A percentile compares a stretch with the other conserved stretches of the same genome.
phyloP scores from a whole-genome alignment of 2,329 filamentous ascomycete species.

The Fonsecaea pugnacius region DNA sequence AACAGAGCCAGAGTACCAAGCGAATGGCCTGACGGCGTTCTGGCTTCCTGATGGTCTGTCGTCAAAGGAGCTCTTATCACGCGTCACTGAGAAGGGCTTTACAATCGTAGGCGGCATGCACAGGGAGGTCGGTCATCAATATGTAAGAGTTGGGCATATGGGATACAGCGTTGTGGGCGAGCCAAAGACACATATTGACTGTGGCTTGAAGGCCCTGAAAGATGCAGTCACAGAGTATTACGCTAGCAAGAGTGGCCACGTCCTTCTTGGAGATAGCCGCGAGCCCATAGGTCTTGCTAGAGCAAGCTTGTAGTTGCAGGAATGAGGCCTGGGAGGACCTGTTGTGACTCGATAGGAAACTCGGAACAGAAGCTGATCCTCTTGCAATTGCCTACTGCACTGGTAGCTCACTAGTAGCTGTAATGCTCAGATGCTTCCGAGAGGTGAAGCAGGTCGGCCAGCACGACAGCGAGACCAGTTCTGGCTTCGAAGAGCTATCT shows the following conservation, averaged over 20 bases:
- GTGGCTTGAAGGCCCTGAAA: slow-evolving; percentile 76
- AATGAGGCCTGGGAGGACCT: neutral
- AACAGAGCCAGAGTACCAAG: slow-evolving; percentile 81
- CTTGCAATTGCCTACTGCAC: no score
- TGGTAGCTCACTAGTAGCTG: no score
- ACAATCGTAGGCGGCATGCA: slow-evolving; percentile 94
- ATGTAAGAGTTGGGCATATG: slow-evolving; percentile 97
- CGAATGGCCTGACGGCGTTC: slow-evolving; percentile 96
- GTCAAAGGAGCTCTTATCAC: slow-evolving; percentile 80
- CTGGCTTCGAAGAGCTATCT: no score
- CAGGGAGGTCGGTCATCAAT: slow-evolving; percentile 90
- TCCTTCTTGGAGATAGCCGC: neutral
- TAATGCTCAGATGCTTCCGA: no score
- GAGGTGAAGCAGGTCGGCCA: neutral
- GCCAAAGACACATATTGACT: slow-evolving; percentile 77
- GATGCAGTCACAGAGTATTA: slow-evolving; percentile 58
- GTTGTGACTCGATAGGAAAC: neutral
- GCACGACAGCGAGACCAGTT: no score
- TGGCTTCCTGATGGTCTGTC: slow-evolving; percentile 84
- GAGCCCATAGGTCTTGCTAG: neutral
- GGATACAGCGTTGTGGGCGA: slow-evolving; percentile 87
- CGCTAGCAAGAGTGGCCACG: neutral
- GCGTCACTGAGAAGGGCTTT: slow-evolving; percentile 80
- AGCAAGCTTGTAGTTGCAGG: slow-evolving; percentile 4
- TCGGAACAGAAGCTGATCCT: no score